Base-by-base conservation (phyloP, 371 early-diverging fungal genomes). In the Mortierella sp. region DNA sequence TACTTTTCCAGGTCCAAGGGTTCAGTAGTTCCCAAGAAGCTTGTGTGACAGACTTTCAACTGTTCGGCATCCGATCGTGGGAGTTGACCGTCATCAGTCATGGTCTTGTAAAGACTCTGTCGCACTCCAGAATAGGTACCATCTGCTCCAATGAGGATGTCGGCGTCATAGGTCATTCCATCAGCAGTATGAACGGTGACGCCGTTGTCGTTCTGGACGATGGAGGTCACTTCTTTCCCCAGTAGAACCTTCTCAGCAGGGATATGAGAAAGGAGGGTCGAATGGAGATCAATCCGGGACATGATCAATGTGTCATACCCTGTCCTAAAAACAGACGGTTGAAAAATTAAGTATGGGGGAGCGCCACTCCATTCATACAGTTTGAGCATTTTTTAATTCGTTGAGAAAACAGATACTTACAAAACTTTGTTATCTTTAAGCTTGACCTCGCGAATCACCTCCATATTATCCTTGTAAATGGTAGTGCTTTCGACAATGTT, bases 91-190 rank as follows among this genome's bases (percentile, higher is more conserved):
- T 60, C 59, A 0, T 53, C 32, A 17, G 29, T n/a, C 58, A 68
- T 19, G 22, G 29, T 17, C 60, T 60, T 45, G 64, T 59, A 74
- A 1, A 54, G 40, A 5, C 19, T 29, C 53, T 64, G 56, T 0
- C 70, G 47, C 2, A 64, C 64, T 13, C 34, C 57, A 56, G 12
- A 10, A 23, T 56, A 56, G 3, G 34, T 15, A 32, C 57, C 57
- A 32, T 74, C 75, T 26, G 61, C 53, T 6, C 75, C 75, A 13
- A 74, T 43, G 5, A 68, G 68, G 12, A 74, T 58, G n/a, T 74
- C 68, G 6, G 59, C 75, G 1, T 56, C 28, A 29, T 63, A 26
- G 22, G 34, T 31, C 23, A 45, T 34, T 1, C 64, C 64, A 45
- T 74, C 68, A 3, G 53, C 22, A 22, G 43, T 63, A 4, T 58